Evolutionary conservation across 139 green algal species (phyloP).

Genomic region (Chlorokybus atmophyticus): DNA sequence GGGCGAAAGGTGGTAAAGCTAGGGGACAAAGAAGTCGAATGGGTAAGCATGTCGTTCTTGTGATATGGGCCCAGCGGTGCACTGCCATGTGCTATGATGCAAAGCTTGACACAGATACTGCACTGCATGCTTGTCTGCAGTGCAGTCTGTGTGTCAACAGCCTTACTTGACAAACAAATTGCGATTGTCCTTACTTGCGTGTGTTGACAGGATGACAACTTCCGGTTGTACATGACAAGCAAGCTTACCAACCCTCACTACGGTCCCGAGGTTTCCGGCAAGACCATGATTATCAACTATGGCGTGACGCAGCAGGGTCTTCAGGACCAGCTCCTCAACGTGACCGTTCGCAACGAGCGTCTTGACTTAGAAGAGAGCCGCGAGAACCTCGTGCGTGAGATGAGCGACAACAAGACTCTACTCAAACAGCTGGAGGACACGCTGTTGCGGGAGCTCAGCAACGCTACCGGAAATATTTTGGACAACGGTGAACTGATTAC

Average conservation of each 20-base stretch:
- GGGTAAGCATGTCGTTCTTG: too few relatives aligned
- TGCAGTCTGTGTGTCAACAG: too few relatives aligned
- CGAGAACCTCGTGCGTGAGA: conserved; percentile 40
- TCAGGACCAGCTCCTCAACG: conserved; percentile 53
- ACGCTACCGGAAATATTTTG: conserved; percentile 67
- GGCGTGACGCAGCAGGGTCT: conserved; percentile 46
- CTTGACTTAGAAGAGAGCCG: conserved; percentile 44
- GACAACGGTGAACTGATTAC: conserved; percentile 69
- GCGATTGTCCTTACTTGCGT: conserved; percentile 9
- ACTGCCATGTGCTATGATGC: too few relatives aligned
- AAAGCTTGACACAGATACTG: too few relatives aligned
- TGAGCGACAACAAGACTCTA: conserved; percentile 40
- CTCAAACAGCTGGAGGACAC: conserved; percentile 57
- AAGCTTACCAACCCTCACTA: conserved; percentile 53
- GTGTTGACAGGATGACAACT: conserved; percentile 36
- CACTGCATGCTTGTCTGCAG: too few relatives aligned
- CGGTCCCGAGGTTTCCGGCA: conserved; percentile 48
- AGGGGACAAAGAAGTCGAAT: conserved; percentile 65
- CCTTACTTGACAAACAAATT: too few relatives aligned
- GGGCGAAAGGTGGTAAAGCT: conserved; percentile 50
- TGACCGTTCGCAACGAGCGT: conserved; percentile 47
- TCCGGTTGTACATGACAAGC: conserved; percentile 47
- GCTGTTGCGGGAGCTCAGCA: conserved; percentile 57
- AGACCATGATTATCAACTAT: conserved; percentile 62
- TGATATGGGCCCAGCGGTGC: too few relatives aligned